A percentile compares a stretch with the other conserved stretches of the same genome.
Conservation (phyloP, 306 rosid genomes). For the Oemleria cerasiformis region DNA sequence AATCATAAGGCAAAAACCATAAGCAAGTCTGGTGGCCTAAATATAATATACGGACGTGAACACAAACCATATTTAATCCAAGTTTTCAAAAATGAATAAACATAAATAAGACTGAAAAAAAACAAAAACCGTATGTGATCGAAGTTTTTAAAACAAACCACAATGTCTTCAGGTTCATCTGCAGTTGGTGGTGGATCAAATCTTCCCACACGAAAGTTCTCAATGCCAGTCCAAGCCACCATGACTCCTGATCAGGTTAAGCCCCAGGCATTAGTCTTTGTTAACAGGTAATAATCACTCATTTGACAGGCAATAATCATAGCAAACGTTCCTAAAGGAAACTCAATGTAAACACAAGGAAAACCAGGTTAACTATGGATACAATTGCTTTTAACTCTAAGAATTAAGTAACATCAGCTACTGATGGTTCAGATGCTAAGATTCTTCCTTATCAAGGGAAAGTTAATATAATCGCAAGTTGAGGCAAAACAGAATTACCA, state of each 20-base stretch:
- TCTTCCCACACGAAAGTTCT: slow-evolving; percentile 81
- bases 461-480: slow-evolving; percentile 11
- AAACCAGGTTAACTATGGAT: not conserved
- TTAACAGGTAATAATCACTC: not conserved
- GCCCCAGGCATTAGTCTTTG: not conserved
- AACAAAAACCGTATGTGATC: not conserved
- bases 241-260: slow-evolving; percentile 65
- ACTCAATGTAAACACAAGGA: not conserved
- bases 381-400: not conserved
- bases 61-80: too few species aligned
- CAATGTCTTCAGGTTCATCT: slow-evolving; percentile 74
- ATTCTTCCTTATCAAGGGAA: slow-evolving; percentile 4
- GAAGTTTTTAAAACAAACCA: slow-evolving; percentile 45
- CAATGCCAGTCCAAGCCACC: slow-evolving; percentile 99
- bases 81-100: not conserved
- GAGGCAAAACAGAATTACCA: slow-evolving; percentile 48
- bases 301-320: not conserved
- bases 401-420: not conserved
- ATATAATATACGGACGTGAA: not conserved
- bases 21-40: not conserved
- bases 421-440: not conserved
- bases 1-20: slow-evolving; percentile 2
- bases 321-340: not conserved
- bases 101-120: not conserved
- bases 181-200: slow-evolving; percentile 92